Evolutionary conservation across 192 early-diverging fungal species (phyloP), one percentile per base, ranked within the genome.

Genomic region (Rhizoclosmatium sp.): DNA sequence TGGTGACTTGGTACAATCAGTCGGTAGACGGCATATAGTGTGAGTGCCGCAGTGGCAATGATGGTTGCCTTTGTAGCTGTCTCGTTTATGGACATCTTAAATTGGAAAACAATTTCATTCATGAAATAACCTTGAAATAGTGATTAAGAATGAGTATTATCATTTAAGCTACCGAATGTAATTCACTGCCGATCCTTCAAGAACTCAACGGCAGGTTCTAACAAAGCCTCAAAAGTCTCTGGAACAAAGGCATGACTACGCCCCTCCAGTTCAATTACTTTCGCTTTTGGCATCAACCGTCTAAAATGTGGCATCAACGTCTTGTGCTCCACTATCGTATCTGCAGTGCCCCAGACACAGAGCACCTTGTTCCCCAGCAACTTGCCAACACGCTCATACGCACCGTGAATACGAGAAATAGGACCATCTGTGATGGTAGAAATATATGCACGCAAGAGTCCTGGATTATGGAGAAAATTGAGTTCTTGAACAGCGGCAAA

Each of bases 401-500:
- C 60, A 9, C 5, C 42, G 1, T 61, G 45, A 40, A 67, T 47
- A 4, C 49, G 31, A 21, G 7, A 31, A 23, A 76, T 2, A 42
- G 75, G 61, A 9, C 64, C 64, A 31, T 66, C 23, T 19, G n/a
- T 23, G 47, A 65, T 40, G 1, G 75, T 76, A 31, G 45, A 41
- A 2, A 47, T 31, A 54, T 76, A 76, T 12, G 75, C 75, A 1
- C 75, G 42, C 21, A 76, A 42, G 41, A 76, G 66, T 10, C 75
- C 75, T 2, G 75, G 75, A 41, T 76, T 60, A 19, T 41, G 39
- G 0, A 47, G 23, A 21, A 66, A 51, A 23, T 76, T 76, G 45
- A 76, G 48, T 12, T 64, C 44, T 59, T 78, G 75, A 9, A 77
- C 66, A 54, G 42, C 59, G 19, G 23, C 4, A 75, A 75, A 75